A percentile compares a stretch with the other conserved stretches of the same genome.
phyloP scores from a whole-genome alignment of 106 monocot species.

The Chionographis japonica region DNA sequence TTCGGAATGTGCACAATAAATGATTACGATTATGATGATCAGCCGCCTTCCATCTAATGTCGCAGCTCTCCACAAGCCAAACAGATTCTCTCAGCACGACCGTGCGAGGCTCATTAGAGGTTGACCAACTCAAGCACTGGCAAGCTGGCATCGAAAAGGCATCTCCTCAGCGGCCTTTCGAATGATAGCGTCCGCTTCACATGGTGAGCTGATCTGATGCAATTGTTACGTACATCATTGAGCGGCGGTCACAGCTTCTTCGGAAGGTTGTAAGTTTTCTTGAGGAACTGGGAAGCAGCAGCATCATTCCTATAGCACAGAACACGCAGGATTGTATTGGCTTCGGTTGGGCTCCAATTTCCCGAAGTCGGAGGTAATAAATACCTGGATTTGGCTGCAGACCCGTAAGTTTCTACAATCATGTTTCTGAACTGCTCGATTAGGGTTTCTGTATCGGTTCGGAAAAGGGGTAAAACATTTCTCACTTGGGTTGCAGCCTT shows the following conservation, averaged over 20 bases:
- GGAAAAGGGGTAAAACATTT: slow-evolving; percentile 13
- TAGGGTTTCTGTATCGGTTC: slow-evolving; percentile 11
- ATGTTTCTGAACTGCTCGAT: slow-evolving; percentile 10
- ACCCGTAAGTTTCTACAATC: slow-evolving; percentile 6
- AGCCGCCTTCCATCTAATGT: too few species aligned
- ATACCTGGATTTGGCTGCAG: slow-evolving; percentile 22
- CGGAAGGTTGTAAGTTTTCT: slow-evolving; percentile 52
- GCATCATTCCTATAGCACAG: slow-evolving; percentile 49
- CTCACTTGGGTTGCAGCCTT: slow-evolving; percentile 9
- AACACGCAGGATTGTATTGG: slow-evolving; percentile 44
- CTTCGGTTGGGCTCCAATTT: slow-evolving; percentile 40
- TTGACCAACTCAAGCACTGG: too few species aligned
- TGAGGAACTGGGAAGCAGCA: slow-evolving; percentile 42
- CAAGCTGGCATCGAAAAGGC: too few species aligned
- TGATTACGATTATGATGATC: too few species aligned
- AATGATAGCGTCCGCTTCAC: too few species aligned
- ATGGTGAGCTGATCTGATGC: too few species aligned
- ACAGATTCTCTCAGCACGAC: too few species aligned
- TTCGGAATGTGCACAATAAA: too few species aligned
- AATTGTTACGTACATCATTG: too few species aligned
- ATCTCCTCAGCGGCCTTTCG: too few species aligned
- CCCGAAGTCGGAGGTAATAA: slow-evolving; percentile 34
- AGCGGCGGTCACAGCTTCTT: slow-evolving; percentile 32
- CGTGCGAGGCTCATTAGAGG: too few species aligned
- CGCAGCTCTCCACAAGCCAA: too few species aligned